Base-by-base conservation (phyloP, 2,329 filamentous ascomycete genomes). In the Dryadomyces sulphureus region DNA sequence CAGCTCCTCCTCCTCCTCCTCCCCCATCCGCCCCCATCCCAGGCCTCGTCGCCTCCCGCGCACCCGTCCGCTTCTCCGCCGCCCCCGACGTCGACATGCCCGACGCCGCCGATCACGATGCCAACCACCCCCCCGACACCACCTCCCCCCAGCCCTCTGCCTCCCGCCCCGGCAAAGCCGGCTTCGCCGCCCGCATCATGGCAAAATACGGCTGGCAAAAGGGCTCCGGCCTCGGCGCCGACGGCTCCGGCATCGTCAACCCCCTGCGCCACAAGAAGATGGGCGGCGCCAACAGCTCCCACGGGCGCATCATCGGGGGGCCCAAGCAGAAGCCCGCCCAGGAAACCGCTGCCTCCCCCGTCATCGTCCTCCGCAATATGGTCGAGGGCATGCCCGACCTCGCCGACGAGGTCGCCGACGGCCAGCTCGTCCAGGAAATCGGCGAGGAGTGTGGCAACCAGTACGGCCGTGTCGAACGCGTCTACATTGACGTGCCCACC, bases 151-250 rank as follows among this genome's bases (percentile, higher is more conserved):
- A 62, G 63, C 60, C 63, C 14, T 69, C 27, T 75, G 81, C 80
- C 38, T 75, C 68, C 47, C 77, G 80, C 3, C 87, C 88, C 0
- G 86, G 87, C 16, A 84, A 94, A 61, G 75, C 79, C 52, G 84
- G 81, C 44, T 94, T 94, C 61, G 92, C 87, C 0, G 77, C 88
- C 53, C 82, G 88, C 30, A 75, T 96, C 47, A 87, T 98, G 78
- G 75, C 78, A 50, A 96, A 95, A 60, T 92, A 94, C 64, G 92
- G 92, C 46, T 96, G 89, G 85, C 81, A 79, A 32, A 82, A 89
- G 57, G 92, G 92, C 21, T 75, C 81, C 51, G 92, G 92, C 19
- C 76, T 98, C 4, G 92, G 92, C 53, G 88, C 86, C 16, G 75
- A 81, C 51, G 79, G 78, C 27, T 78, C 79, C 43, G 92, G 92